phyloP scores from a whole-genome alignment of 805 yeast genomes.

The Starmerella geochares region DNA sequence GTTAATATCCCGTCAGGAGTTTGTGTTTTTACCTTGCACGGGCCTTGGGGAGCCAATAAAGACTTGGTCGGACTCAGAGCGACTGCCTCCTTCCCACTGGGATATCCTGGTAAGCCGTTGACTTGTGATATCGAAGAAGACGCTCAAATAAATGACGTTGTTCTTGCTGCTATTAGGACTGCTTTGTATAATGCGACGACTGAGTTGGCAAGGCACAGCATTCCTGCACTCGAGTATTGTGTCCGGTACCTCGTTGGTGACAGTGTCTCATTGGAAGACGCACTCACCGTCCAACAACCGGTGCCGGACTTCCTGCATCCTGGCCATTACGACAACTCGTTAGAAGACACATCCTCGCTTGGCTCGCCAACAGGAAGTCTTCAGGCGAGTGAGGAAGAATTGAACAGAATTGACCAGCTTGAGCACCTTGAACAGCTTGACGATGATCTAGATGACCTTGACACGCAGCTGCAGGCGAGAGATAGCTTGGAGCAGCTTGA shows the following conservation, averaged over 20 bases:
- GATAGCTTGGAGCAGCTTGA: conserved; percentile 21
- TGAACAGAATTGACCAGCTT: background rate
- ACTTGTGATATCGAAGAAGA: conserved; percentile 32
- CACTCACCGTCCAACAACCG: conserved; percentile 11
- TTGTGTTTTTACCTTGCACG: conserved; percentile 64
- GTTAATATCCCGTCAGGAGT: conserved; percentile 82
- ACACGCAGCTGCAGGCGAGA: conserved; percentile 20
- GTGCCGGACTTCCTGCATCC: conserved; percentile 25
- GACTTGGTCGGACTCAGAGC: conserved; percentile 56
- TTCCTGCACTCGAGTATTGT: conserved; percentile 71
- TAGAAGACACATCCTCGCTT: background rate
- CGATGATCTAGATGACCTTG: conserved; percentile 10
- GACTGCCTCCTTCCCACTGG: conserved; percentile 56
- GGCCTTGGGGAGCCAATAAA: conserved; percentile 55
- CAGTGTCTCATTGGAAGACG: conserved; percentile 20
- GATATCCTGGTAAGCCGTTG: conserved; percentile 59
- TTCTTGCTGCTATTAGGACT: conserved; percentile 42
- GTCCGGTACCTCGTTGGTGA: conserved; percentile 71
- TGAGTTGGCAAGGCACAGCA: conserved; percentile 45
- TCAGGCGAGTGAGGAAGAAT: background rate
- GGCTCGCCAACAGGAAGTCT: background rate
- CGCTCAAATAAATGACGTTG: conserved; percentile 25
- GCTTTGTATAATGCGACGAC: conserved; percentile 47
- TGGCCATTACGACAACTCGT: background rate
- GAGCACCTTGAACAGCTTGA: conserved; percentile 10